These are phyloP conservation scores for Salix viminalis DNA, from an alignment of 345 rosid genomes.

Conservation along the genomic window DNA sequence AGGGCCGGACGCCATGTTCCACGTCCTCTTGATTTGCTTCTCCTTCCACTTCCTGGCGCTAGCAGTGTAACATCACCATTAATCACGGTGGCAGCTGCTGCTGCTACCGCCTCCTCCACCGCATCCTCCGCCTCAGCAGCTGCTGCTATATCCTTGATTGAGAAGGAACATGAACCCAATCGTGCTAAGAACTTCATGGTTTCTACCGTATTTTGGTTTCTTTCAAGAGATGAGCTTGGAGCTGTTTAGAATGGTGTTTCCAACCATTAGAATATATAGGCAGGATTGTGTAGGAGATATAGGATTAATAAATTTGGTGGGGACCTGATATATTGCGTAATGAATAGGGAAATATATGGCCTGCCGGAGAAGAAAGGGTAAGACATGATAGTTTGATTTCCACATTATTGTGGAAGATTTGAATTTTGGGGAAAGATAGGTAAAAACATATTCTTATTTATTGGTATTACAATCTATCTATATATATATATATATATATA, in stretches of 20 bases:
- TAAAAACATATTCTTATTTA: neutral
- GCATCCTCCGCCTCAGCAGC: neutral
- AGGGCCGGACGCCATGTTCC: conserved; percentile 27
- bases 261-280: neutral
- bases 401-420: neutral
- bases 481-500: too few species aligned
- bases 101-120: neutral
- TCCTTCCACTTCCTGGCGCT: neutral
- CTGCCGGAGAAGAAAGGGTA: neutral
- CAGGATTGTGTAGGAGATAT: neutral
- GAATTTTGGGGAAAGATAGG: neutral
- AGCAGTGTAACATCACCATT: neutral
- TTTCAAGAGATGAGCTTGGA: neutral
- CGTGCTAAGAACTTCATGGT: conserved; percentile 30
- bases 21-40: neutral
- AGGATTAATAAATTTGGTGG: neutral
- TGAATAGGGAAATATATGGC: neutral
- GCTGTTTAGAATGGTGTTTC: neutral
- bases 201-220: neutral
- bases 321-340: neutral
- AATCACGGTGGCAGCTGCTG: neutral
- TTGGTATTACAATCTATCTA: too few species aligned
- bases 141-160: neutral
- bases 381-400: neutral
- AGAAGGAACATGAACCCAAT: conserved; percentile 22